Percentiles rank a stretch among this genome's conserved stretches.
These are phyloP conservation scores for Nyssa sinensis DNA, from an alignment of 148 eudicot species.

Conservation along the genomic window DNA sequence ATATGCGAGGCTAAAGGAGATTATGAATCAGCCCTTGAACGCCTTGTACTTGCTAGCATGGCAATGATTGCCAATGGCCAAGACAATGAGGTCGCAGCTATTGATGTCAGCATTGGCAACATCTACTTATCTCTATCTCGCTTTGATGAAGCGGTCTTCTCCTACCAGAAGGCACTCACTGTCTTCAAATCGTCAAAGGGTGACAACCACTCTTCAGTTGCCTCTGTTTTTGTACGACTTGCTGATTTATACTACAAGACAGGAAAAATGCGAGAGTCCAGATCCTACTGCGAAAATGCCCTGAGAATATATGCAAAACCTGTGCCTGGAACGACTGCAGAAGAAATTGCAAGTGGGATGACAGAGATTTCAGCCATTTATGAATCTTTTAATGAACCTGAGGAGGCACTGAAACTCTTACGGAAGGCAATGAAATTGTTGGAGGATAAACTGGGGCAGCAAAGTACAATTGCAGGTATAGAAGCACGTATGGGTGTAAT, in stretches of 20 bases:
- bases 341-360: conserved; percentile 88
- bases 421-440: conserved; percentile 77
- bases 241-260: conserved; percentile 94
- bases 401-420: conserved; percentile 81
- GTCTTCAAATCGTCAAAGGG: conserved; percentile 95
- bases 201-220: conserved; percentile 94
- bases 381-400: conserved; percentile 87
- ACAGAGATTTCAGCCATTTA: conserved; percentile 89
- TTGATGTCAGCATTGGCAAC: conserved; percentile 93
- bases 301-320: conserved; percentile 94
- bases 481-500: conserved; percentile 95
- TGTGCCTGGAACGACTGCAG: conserved; percentile 87
- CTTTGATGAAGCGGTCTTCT: conserved; percentile 89
- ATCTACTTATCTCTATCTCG: conserved; percentile 73
- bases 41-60: conserved; percentile 97
- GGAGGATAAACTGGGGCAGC: conserved; percentile 93
- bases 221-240: conserved; percentile 82
- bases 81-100: conserved; percentile 90
- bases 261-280: conserved; percentile 88
- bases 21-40: conserved; percentile 87
- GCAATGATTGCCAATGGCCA: conserved; percentile 98
- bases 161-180: conserved; percentile 93
- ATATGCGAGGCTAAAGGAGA: conserved; percentile 95
- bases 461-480: conserved; percentile 81
- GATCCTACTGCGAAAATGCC: conserved; percentile 94